Percentiles rank a stretch among this genome's conserved stretches.
These are phyloP conservation scores for Sequoiadendron giganteum DNA, from an alignment of 75 land plant genomes.

Conservation along the genomic window DNA sequence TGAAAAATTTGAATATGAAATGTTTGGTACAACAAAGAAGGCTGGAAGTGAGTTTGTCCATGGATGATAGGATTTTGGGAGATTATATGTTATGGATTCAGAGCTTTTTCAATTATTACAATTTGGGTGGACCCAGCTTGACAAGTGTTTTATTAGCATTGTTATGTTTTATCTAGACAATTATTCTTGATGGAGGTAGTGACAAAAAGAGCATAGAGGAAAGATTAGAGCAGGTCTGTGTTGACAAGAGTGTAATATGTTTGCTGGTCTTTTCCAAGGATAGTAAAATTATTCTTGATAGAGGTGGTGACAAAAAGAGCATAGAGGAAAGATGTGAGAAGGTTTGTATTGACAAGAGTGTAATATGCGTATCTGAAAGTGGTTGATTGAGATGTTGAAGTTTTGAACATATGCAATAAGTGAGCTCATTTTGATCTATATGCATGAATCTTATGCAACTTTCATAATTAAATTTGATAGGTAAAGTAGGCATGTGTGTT, in stretches of 20 bases:
- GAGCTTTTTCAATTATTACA: background rate
- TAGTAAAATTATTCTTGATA: too few relatives aligned
- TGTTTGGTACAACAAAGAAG: conserved; percentile 79
- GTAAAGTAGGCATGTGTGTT: too few relatives aligned
- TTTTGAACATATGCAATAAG: too few relatives aligned
- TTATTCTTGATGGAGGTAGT: conserved; percentile 87
- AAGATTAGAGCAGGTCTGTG: conserved; percentile 80
- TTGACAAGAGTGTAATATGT: background rate
- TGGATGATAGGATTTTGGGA: background rate
- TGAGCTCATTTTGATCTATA: too few relatives aligned
- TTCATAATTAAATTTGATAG: too few relatives aligned
- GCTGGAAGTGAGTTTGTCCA: conserved; percentile 21
- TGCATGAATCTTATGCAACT: too few relatives aligned
- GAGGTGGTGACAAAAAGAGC: too few relatives aligned
- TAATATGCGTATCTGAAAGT: too few relatives aligned
- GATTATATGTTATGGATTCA: background rate
- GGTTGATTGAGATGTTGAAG: too few relatives aligned
- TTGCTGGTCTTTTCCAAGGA: conserved; percentile 35
- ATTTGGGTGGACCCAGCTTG: background rate
- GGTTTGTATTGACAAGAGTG: conserved; percentile 30
- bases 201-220: conserved; percentile 85
- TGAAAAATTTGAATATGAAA: conserved; percentile 48
- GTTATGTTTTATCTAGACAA: conserved; percentile 24
- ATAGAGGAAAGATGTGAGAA: too few relatives aligned
- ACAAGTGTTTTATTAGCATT: conserved; percentile 1